Conservation (phyloP, 164 flowering plant species). For the Saururus chinensis region DNA sequence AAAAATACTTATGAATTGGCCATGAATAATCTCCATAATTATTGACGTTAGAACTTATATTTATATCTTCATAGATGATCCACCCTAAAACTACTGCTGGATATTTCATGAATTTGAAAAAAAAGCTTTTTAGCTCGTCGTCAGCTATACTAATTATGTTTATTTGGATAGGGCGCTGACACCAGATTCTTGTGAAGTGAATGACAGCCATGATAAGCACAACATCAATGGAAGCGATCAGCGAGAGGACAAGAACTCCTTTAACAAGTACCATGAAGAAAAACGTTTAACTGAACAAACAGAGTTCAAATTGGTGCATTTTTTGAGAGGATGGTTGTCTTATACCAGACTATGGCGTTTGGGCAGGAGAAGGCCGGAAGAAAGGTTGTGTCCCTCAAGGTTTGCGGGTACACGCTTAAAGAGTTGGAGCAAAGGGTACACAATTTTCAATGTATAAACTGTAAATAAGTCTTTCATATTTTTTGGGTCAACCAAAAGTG, state of each 20-base stretch:
- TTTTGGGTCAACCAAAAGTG: not conserved
- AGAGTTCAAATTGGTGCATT: constrained; percentile 12
- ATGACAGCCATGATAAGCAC: not conserved
- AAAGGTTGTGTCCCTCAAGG: not conserved
- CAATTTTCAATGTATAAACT: not conserved
- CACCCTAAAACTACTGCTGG: no score
- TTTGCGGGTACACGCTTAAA: not conserved
- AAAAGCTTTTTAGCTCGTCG: not conserved
- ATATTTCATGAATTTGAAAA: not conserved
- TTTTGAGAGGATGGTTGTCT: constrained; percentile 20
- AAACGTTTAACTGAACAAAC: not conserved
- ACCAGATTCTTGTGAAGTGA: not conserved
- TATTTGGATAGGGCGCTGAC: not conserved
- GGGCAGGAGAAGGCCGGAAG: not conserved
- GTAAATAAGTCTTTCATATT: no score
- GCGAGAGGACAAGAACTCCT: not conserved
- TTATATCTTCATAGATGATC: no score
- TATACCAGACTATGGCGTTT: not conserved
- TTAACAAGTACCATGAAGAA: not conserved
- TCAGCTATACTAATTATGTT: not conserved
- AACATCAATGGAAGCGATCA: not conserved
- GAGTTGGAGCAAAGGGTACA: not conserved
- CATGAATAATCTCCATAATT: no score
- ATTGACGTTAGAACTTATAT: no score
- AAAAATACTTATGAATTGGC: no score